Evolutionary conservation across 2,329 filamentous ascomycete species (phyloP), one percentile per base, ranked within the genome.

Genomic region (Phyllosticta paracitricarpa): DNA sequence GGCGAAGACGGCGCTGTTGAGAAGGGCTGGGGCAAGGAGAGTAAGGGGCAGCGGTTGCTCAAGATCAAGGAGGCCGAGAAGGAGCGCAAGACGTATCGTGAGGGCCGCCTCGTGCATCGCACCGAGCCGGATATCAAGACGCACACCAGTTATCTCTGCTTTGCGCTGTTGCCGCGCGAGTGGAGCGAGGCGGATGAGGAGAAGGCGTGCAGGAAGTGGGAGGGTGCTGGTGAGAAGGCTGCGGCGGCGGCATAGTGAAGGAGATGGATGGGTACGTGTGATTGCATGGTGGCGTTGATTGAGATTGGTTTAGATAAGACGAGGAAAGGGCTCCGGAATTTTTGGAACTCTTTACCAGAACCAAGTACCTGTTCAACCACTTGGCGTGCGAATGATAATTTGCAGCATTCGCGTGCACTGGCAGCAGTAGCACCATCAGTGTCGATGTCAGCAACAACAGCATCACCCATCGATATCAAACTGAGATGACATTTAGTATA

Each of bases 71-170:
- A 68, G 61, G 68, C 71, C 63, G 67, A 69, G 24, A 68, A 71
- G 54, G 71, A 72, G 62, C 72, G 74, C 54, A 85, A 89, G 64
- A 73, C 82, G 0, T 93, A 86, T 77, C 82, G 86, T 70, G 57
- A 62, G 48, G 94, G 94, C 0, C 83, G 84, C 28, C 70, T 97
- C 51, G 82, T 91, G 30, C 90, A 95, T 68, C 83, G 91, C 25
- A 86, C 89, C 0, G 94, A 99, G 76, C 78, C 86, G 0, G 94
- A 99, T 69, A 78, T 97, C 63, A 97, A 96, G 81, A 94, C 89
- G 7, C 94, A 99, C 75, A 99, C 94, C 0, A 94, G 89, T n/a
- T 99, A 99, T 72, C 82, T 99, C 4, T 89, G 95, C 4, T 99
- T 99, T 77, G 94, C 94, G 0, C 79, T 94, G 2, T 76, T 99